Evolutionary conservation across 1,139 yeast species (phyloP), one percentile per base, ranked within the genome.

Genomic region (Kurtzmaniella quercitrusa): DNA sequence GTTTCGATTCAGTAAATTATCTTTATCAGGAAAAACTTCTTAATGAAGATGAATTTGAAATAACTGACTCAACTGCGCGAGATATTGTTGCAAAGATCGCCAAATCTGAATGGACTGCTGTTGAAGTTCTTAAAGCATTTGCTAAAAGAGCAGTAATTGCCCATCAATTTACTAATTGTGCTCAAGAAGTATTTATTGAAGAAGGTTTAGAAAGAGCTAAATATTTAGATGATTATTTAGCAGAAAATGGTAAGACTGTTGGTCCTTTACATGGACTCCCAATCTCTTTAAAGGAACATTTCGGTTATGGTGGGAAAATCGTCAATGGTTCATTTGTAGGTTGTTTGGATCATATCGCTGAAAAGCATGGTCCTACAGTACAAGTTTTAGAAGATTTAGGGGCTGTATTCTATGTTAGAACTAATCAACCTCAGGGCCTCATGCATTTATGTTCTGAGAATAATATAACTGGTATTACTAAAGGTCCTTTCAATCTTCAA

Each of bases 371-470:
- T 14, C 41, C 43, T 9, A 46, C 51, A 12, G 46, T 43, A 19
- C 49, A 48, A 12, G 40, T 46, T 7, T 46, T 39, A 43, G 41
- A 25, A 21, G 48, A 44, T 19, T 46, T 43, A 33, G 65, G 62
- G 6, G 62, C 59, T 3, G 53, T 57, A 31, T 50, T 54, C 11
- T 56, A 51, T 43, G 54, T 68, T 31, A 64, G 82, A 58, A 78
- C 84, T 2, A 71, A 76, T 38, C 69, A 76, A 49, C 85, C 85
- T 10, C 82, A 78, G 58, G 60, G 77, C 10, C 59, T 79, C 50
- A 79, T 80, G 84, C 79, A 74, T 50, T 59, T 75, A 41, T 81
- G 76, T 48, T 71, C 78, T 25, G 63, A 68, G 48, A 75, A 75
- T 56, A 73, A 71, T 57, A 65, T 73, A 50, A 66, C 62, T 37